Conservation (phyloP, 2,329 filamentous ascomycete species). For the Penicillium sp. region DNA sequence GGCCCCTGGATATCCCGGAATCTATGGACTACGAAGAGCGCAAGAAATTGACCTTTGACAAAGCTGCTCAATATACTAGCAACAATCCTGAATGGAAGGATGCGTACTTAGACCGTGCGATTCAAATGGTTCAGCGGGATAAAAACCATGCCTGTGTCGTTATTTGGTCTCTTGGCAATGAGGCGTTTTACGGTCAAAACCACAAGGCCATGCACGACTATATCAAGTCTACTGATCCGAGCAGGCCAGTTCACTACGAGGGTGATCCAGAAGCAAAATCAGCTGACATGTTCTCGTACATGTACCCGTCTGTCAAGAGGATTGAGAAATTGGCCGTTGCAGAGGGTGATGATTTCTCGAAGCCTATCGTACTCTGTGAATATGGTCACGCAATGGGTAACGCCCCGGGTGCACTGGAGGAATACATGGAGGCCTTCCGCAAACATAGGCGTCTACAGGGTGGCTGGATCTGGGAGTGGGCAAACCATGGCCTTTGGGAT, state of each 20-base stretch:
- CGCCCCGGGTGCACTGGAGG: conserved; percentile 69
- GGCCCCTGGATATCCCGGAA: conserved; percentile 58
- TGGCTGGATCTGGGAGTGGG: conserved; percentile 71
- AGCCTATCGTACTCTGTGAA: conserved; percentile 52
- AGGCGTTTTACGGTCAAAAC: conserved; percentile 72
- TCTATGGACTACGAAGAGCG: conserved; percentile 64
- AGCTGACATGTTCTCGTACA: conserved; percentile 69
- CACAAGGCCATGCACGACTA: conserved; percentile 70
- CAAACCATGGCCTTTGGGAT: conserved; percentile 63
- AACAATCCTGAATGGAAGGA: conserved; percentile 49
- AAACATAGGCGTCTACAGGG: conserved; percentile 66
- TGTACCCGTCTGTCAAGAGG: conserved; percentile 64
- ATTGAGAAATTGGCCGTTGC: conserved; percentile 53
- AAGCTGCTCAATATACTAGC: conserved; percentile 33
- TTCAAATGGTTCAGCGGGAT: conserved; percentile 68
- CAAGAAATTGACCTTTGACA: conserved; percentile 54
- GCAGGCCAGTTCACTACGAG: conserved; percentile 68
- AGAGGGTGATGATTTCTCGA: conserved; percentile 53
- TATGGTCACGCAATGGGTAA: conserved; percentile 72
- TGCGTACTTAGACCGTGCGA: conserved; percentile 70
- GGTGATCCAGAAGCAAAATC: conserved; percentile 63
- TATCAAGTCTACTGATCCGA: conserved; percentile 61
- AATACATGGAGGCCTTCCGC: conserved; percentile 69
- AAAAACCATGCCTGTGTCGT: conserved; percentile 74
- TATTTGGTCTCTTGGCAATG: conserved; percentile 75